Evolutionary conservation across 768 basidiomycete species (phyloP).

Genomic region (Mycena chlorophos): DNA sequence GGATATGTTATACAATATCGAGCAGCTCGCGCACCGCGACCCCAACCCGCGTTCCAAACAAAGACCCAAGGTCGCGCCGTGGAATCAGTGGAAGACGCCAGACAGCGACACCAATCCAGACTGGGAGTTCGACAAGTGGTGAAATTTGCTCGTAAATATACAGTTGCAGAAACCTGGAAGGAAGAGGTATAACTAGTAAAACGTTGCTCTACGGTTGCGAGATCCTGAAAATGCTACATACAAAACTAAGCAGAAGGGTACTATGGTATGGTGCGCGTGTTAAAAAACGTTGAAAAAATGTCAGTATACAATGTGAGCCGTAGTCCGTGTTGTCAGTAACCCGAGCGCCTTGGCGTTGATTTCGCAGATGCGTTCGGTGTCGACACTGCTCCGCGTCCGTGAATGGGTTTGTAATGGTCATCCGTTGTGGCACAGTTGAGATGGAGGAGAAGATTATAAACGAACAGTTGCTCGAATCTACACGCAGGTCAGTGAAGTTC

Average conservation of each 20-base stretch:
- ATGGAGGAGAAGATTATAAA: slow-evolving; percentile 79
- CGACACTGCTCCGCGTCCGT: slow-evolving; percentile 74
- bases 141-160: slow-evolving; percentile 7
- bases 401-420: slow-evolving; percentile 70
- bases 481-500: slow-evolving; percentile 11
- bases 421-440: slow-evolving; percentile 78
- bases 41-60: too few species aligned
- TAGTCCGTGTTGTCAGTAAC: slow-evolving; percentile 22
- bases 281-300: not conserved
- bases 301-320: too few species aligned
- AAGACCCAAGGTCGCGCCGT: slow-evolving; percentile 24
- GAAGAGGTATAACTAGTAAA: slow-evolving; percentile 8
- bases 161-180: slow-evolving; percentile 6
- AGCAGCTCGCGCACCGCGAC: slow-evolving; percentile 33
- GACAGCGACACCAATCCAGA: slow-evolving; percentile 34
- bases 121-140: slow-evolving; percentile 57
- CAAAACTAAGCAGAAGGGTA: slow-evolving; percentile 8
- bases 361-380: slow-evolving; percentile 44
- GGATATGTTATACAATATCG: slow-evolving; percentile 52
- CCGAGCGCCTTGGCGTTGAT: slow-evolving; percentile 53
- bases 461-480: slow-evolving; percentile 87
- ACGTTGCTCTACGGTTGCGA: slow-evolving; percentile 9
- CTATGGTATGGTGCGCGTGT: not conserved
- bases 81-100: slow-evolving; percentile 53
- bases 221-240: slow-evolving; percentile 13